Conservation (phyloP, 495 filamentous ascomycete species). For the Aspergillus incahuasiensis region DNA sequence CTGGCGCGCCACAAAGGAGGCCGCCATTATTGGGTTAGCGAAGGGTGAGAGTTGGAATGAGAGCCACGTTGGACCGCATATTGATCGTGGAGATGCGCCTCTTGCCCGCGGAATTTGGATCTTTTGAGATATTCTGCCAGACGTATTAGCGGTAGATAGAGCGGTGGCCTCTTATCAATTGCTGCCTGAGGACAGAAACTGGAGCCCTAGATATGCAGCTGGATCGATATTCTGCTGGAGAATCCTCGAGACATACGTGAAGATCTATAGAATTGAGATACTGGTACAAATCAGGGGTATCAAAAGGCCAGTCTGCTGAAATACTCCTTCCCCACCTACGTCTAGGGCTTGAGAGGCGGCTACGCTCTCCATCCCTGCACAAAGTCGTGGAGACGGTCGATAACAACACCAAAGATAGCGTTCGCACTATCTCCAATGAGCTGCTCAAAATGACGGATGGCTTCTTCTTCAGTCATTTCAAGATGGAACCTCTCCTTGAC, state of each 20-base stretch:
- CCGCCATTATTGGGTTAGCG: slow-evolving; percentile 17
- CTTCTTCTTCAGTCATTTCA: slow-evolving; percentile 91
- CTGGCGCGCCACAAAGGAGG: slow-evolving; percentile 66
- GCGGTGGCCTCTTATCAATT: too few species aligned
- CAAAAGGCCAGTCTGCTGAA: background rate
- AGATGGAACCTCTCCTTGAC: slow-evolving; percentile 91
- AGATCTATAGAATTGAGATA: slow-evolving; percentile 1
- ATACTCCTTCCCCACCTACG: background rate
- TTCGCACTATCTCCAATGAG: slow-evolving; percentile 86
- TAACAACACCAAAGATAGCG: slow-evolving; percentile 84
- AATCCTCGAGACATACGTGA: background rate
- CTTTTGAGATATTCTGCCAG: background rate
- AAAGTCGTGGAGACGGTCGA: slow-evolving; percentile 91
- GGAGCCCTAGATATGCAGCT: background rate
- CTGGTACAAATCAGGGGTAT: slow-evolving; percentile 4
- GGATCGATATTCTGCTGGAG: too few species aligned
- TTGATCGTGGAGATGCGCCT: slow-evolving; percentile 1
- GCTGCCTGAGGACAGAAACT: background rate
- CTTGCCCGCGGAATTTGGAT: background rate
- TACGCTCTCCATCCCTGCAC: slow-evolving; percentile 78
- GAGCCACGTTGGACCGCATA: background rate
- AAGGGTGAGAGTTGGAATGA: background rate
- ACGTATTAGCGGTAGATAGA: slow-evolving; percentile 3
- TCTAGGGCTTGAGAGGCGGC: background rate
- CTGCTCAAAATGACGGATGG: slow-evolving; percentile 77